Evolutionary conservation across 2,329 filamentous ascomycete species (phyloP), one percentile per base, ranked within the genome.

Genomic region (Cercospora janseana): DNA sequence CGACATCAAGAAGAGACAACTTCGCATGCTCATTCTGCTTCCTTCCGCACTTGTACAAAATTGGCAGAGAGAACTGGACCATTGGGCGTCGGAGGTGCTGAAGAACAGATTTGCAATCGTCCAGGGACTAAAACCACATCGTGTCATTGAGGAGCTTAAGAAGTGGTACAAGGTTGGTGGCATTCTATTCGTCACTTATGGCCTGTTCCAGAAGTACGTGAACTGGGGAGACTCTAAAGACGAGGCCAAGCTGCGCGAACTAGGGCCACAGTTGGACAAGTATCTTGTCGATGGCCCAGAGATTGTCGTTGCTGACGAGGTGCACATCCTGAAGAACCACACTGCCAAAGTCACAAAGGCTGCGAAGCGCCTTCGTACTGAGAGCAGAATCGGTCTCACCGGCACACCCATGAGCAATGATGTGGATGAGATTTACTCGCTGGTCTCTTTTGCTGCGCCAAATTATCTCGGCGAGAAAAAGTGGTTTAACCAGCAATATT

Each of bases 321-420:
- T 89, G 0, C 91, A 96, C 64, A 73, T 69, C 16, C 70, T 95
- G 64, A 95, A 93, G 68, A 90, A 88, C 55, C 68, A 73, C 0
- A 66, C 64, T 0, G 74, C 83, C 0, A 69, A 74, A 15, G 70
- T 85, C 26, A 73, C 82, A 34, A 57, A 68, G 28, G 75, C 79
- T 4, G 80, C 83, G 15, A 71, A 72, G 1, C 67, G 72, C 8
- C 85, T 96, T 63, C 75, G 67, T 52, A 87, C 89, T 0, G 79
- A 73, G 46, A 84, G 78, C 52, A 82, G 90, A 8, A 87, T 96
- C 57, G 91, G 89, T 4, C 74, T 96, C 54, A 95, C 90, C 0
- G 91, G 90, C 0, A 92, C 90, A 0, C 91, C 91, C 0, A 73
- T 96, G 44, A 83, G 87, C 4, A 96, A 95, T 63, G 87, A 88